Conservation (phyloP, 2,329 filamentous ascomycete genomes). For the Fusarium sp. region DNA sequence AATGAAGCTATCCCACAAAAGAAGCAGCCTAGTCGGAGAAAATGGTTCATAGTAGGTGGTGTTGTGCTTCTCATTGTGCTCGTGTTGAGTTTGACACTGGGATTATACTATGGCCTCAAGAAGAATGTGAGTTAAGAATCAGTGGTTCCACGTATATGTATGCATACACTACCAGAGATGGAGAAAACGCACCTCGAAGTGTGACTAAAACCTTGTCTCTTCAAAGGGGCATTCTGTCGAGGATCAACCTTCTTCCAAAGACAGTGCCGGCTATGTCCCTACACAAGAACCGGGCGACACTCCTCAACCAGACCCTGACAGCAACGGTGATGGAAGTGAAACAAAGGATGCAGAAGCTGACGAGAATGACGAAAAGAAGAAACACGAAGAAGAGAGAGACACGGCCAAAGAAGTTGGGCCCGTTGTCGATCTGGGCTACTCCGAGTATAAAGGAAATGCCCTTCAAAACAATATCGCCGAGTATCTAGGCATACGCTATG, state of each 20-base stretch:
- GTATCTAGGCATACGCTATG: conserved; percentile 63
- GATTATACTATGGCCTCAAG: conserved; percentile 38
- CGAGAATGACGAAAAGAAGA: background rate
- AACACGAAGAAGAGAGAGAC: background rate
- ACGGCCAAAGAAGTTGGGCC: conserved; percentile 10
- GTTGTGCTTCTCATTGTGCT: conserved; percentile 14
- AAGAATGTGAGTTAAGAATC: conserved; percentile 29
- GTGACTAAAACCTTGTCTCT: conserved; percentile 11
- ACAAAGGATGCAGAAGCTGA: background rate
- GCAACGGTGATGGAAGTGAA: background rate
- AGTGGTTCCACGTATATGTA: background rate
- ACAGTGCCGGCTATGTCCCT: background rate
- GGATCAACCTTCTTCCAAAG: conserved; percentile 2
- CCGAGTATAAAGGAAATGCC: conserved; percentile 55
- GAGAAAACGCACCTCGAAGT: background rate
- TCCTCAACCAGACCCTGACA: background rate
- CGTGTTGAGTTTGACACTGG: conserved; percentile 31
- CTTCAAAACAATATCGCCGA: conserved; percentile 55
- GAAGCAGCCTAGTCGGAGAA: conserved; percentile 18
- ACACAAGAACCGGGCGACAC: conserved; percentile 1
- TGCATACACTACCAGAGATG: background rate
- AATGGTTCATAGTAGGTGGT: conserved; percentile 25
- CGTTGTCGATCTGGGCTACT: conserved; percentile 57
- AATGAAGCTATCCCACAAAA: background rate
- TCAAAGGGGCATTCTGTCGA: conserved; percentile 16